These are phyloP conservation scores for Groenewaldozyma auringiensis DNA, from an alignment of 1,139 yeast genomes.

Conservation along the genomic window DNA sequence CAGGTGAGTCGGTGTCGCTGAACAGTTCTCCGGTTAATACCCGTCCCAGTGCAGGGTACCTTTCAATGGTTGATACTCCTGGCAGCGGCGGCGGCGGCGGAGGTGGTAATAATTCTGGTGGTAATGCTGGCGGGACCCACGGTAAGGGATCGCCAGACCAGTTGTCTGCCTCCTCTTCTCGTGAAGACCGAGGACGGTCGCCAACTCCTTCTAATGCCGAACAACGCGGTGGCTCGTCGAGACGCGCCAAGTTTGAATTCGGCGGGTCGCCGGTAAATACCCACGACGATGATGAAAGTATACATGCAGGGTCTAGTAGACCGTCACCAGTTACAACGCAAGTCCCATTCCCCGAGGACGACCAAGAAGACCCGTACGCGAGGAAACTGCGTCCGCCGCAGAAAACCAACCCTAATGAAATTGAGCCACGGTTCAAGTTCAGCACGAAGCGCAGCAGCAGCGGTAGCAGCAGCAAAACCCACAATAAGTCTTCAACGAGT, in stretches of 20 bases:
- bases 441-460: slow-evolving; percentile 14
- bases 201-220: neutral
- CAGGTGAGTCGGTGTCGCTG: neutral
- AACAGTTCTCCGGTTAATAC: neutral
- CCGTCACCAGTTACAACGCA: slow-evolving; percentile 12
- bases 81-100: neutral
- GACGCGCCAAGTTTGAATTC: slow-evolving; percentile 1
- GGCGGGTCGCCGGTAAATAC: slow-evolving; percentile 3
- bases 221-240: neutral
- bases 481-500: slow-evolving; percentile 12
- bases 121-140: no score
- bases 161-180: neutral
- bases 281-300: slow-evolving; percentile 8
- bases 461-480: slow-evolving; percentile 5
- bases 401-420: slow-evolving; percentile 23
- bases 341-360: slow-evolving; percentile 27
- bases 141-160: neutral
- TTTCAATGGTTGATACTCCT: neutral
- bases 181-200: neutral
- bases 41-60: slow-evolving; percentile 3
- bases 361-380: slow-evolving; percentile 30
- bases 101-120: neutral
- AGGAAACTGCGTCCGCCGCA: slow-evolving; percentile 28
- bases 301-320: neutral
- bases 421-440: slow-evolving; percentile 33